phyloP scores from a whole-genome alignment of 495 filamentous ascomycete genomes.

The Podospora australis region DNA sequence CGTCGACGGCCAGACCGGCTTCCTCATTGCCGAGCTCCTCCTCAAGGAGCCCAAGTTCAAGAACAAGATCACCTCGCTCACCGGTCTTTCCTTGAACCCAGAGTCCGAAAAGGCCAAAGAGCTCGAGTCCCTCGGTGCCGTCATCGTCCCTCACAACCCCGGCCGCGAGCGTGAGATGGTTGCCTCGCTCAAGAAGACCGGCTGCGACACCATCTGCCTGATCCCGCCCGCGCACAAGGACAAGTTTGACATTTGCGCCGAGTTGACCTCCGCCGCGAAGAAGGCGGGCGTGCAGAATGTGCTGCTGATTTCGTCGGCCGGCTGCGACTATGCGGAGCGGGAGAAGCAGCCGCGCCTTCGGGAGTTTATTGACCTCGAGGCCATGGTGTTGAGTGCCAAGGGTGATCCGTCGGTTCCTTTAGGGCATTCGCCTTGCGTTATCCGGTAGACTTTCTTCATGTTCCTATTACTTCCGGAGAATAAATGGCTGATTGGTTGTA shows the following conservation, averaged over 20 bases:
- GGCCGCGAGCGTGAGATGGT: slow-evolving; percentile 37
- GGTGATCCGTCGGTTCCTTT: slow-evolving; percentile 35
- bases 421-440: slow-evolving; percentile 44
- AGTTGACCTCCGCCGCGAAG: slow-evolving; percentile 46
- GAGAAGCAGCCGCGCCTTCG: slow-evolving; percentile 46
- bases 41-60: slow-evolving; percentile 41
- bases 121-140: slow-evolving; percentile 46
- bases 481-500: slow-evolving; percentile 6
- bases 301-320: slow-evolving; percentile 46
- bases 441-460: slow-evolving; percentile 35
- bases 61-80: slow-evolving; percentile 33
- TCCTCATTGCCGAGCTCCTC: slow-evolving; percentile 48
- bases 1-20: slow-evolving; percentile 50
- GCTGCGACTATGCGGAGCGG: slow-evolving; percentile 48
- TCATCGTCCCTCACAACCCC: slow-evolving; percentile 40
- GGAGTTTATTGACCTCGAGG: slow-evolving; percentile 51
- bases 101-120: slow-evolving; percentile 43
- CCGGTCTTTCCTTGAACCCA: slow-evolving; percentile 42
- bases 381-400: slow-evolving; percentile 37
- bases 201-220: slow-evolving; percentile 48
- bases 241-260: slow-evolving; percentile 43
- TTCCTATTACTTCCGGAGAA: not conserved
- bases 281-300: slow-evolving; percentile 45
- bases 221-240: slow-evolving; percentile 44
- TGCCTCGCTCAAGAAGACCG: slow-evolving; percentile 32